Evolutionary conservation across 1,284 basidiomycete species (phyloP), one percentile per base, ranked within the genome.

Genomic region (Microbotryum intermedium): DNA sequence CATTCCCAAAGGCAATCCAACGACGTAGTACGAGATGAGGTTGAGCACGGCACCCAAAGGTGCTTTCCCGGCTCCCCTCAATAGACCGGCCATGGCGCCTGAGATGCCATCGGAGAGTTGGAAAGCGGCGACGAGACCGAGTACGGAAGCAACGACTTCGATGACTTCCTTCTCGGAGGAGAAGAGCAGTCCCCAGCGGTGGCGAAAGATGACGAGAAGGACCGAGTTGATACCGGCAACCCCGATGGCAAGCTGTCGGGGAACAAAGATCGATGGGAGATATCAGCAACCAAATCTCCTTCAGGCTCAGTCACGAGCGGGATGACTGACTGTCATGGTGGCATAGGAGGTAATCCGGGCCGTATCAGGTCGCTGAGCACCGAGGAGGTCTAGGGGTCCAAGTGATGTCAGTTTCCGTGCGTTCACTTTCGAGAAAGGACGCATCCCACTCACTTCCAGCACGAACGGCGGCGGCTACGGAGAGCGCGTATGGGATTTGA

Each of bases 81-180:
- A 57, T 3, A 76, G 69, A 23, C 76, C 76, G 16, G 71, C 71
- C 23, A 70, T 69, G 28, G 75, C 73, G 16, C 75, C 76, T 43
- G 72, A 72, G 43, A 76, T 59, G 44, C 72, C 72, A 53, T 77
- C 76, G 11, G 71, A 69, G 11, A 75, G 64, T 49, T 72, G 70
- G 70, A 76, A 77, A 30, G 73, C 59, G n/a, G 75, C 75, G 7
- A 77, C 69, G 46, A 77, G 69, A 10, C 74, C 74, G 48, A 76
- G 58, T 6, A 76, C 73, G 29, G 64, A 50, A 1, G 72, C 72
- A 44, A 76, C 73, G 26, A 76, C 63, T 21, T 45, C 43, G 57
- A 76, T 69, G 29, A 76, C 75, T 6, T 68, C 65, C 4, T 67
- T 62, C 58, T 76, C 75, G 6, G 65, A 69, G 45, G 71, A 72